These are phyloP conservation scores for Pachyrhizus erosus DNA, from an alignment of 306 rosid genomes.

Conservation along the genomic window DNA sequence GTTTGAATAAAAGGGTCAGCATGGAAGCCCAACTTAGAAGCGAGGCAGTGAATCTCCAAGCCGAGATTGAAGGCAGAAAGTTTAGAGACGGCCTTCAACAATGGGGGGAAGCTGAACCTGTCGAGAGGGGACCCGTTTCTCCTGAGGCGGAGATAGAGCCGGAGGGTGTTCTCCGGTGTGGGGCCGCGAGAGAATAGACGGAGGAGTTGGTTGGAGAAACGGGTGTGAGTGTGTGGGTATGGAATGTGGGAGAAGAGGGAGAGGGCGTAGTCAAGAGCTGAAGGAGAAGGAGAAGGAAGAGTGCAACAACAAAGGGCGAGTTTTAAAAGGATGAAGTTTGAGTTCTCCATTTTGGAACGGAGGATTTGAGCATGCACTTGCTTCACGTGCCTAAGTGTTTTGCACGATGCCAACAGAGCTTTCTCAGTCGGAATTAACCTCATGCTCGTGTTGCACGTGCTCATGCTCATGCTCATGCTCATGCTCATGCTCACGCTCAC, in stretches of 20 bases:
- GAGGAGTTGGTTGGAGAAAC: slow-evolving; percentile 65
- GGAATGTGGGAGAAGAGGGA: slow-evolving; percentile 65
- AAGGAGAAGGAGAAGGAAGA: slow-evolving; percentile 53
- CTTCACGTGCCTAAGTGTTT: slow-evolving; percentile 58
- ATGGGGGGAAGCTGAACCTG: slow-evolving; percentile 77
- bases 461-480: too few species aligned
- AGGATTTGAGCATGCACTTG: slow-evolving; percentile 81
- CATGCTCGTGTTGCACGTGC: too few species aligned
- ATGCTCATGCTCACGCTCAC: too few species aligned
- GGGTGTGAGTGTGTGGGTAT: slow-evolving; percentile 59
- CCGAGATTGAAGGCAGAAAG: slow-evolving; percentile 57
- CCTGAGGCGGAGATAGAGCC: slow-evolving; percentile 64
- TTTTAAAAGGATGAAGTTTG: slow-evolving; percentile 52
- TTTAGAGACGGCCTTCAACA: slow-evolving; percentile 68
- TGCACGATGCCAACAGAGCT: slow-evolving; percentile 43
- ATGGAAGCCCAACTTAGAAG: slow-evolving; percentile 66
- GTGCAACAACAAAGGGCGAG: slow-evolving; percentile 57
- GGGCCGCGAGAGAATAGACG: slow-evolving; percentile 67
- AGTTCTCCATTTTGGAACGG: slow-evolving; percentile 46
- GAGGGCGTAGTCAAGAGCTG: slow-evolving; percentile 67
- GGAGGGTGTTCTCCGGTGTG: slow-evolving; percentile 58
- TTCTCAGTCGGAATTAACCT: not conserved
- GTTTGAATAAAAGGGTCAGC: slow-evolving; percentile 81
- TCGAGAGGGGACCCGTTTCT: slow-evolving; percentile 52
- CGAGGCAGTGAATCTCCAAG: slow-evolving; percentile 76